These are phyloP conservation scores for Tinospora cordifolia DNA, from an alignment of 164 flowering plant species.

Conservation along the genomic window DNA sequence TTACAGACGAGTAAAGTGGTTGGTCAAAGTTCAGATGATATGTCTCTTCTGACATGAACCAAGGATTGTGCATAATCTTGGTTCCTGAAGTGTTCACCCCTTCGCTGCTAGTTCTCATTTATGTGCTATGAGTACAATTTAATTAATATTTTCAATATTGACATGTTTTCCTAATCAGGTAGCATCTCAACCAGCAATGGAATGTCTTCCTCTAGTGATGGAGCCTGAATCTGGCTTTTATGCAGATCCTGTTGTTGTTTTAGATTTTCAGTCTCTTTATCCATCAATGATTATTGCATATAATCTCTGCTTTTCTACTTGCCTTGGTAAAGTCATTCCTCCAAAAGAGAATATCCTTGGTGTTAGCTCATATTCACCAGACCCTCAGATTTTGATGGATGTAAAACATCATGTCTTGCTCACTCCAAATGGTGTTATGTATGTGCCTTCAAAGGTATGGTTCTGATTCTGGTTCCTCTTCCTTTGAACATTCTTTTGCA, in stretches of 20 bases:
- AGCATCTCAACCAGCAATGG: constrained; percentile 99
- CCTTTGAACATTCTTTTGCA: background rate
- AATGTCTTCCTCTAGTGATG: constrained; percentile 95
- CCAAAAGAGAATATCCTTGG: constrained; percentile 64
- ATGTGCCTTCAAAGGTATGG: constrained; percentile 64
- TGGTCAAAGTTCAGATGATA: background rate
- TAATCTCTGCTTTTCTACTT: constrained; percentile 89
- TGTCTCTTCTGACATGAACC: no score
- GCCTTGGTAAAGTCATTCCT: constrained; percentile 78
- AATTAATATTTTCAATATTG: background rate
- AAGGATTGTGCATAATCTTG: no score
- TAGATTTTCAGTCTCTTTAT: constrained; percentile 97
- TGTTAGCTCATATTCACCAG: constrained; percentile 65
- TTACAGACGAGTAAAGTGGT: background rate
- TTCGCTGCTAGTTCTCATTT: background rate
- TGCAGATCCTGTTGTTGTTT: constrained; percentile 86
- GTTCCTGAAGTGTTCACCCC: background rate
- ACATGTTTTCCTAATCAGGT: constrained; percentile 35
- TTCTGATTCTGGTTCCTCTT: background rate
- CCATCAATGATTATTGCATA: constrained; percentile 98
- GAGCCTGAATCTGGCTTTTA: constrained; percentile 98
- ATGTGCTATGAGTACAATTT: background rate
- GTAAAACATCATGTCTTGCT: constrained; percentile 48
- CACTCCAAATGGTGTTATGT: constrained; percentile 93
- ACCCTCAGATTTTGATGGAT: constrained; percentile 34